Percentiles rank a stretch among this genome's conserved stretches.
These are phyloP conservation scores for Salix viminalis DNA, from an alignment of 345 rosid genomes.

Conservation along the genomic window DNA sequence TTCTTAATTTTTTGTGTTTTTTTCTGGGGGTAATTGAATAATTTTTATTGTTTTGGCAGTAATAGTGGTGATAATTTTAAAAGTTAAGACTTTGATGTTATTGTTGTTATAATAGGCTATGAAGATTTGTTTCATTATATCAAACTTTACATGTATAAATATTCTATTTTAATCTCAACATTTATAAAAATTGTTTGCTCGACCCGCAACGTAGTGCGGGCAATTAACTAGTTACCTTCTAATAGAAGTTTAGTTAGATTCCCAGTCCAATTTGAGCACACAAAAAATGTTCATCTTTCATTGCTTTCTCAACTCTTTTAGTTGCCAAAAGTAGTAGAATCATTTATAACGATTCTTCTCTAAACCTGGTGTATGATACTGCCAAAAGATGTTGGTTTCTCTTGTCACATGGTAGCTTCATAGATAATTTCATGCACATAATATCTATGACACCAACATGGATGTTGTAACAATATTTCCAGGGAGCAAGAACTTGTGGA, in stretches of 20 bases:
- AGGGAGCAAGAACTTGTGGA: constrained; percentile 75
- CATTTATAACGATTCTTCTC: not conserved
- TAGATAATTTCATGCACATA: not conserved
- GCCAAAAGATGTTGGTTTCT: not conserved
- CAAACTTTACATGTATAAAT: too few species aligned
- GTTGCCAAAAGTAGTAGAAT: not conserved
- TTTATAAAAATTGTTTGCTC: too few species aligned
- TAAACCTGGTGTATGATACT: not conserved
- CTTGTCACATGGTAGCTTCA: not conserved
- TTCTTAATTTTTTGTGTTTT: too few species aligned
- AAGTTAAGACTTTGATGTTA: too few species aligned
- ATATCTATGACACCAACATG: constrained; percentile 16
- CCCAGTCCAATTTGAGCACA: not conserved
- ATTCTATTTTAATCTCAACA: too few species aligned
- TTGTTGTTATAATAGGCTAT: too few species aligned
- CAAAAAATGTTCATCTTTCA: not conserved
- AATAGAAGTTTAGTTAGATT: not conserved
- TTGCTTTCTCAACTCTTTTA: not conserved
- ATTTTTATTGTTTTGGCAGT: too few species aligned
- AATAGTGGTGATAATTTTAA: too few species aligned
- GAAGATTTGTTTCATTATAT: too few species aligned
- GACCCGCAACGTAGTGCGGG: too few species aligned
- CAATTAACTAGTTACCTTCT: not conserved
- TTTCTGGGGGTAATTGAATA: too few species aligned
- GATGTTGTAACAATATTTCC: constrained; percentile 23